Base-by-base conservation (phyloP, 352 stramenopile genomes). In the Pythium vanterpoolii region DNA sequence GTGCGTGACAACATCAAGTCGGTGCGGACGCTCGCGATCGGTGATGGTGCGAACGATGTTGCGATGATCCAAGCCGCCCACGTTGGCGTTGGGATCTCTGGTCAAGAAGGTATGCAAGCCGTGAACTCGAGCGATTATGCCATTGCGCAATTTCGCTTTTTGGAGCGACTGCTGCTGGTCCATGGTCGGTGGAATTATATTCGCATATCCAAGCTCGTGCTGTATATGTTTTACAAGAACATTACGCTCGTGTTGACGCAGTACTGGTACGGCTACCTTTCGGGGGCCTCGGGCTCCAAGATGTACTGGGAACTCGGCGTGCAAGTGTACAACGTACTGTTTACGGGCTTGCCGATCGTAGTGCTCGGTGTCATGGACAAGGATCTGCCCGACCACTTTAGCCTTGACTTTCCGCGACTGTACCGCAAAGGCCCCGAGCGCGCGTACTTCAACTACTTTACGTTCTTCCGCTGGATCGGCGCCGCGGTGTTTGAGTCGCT, bases 151-250 rank as follows among this genome's bases (percentile, higher is more conserved):
- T 98, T 98, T 77, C 85, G 86, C 0, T 98, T 97, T 67, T 62
- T 98, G 14, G 82, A 84, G 55, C 83, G 87, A 0, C 63, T 98
- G 40, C 62, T 98, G 33, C 77, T 98, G 34, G 89, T 98, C 18
- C 93, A 98, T 64, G 95, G 95, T 7, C 89, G 93, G 11, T 97
- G 87, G 86, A 96, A 97, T 65, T 98, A 98, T 67, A 70, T 96
- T 11, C 87, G 95, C 36, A 96, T 98, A 68, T 87, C 85, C 45
- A 97, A 96, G 64, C 69, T 97, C 5, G 95, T 98, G 36, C 57
- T 97, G 38, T 97, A 98, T 71, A 96, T 92, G 45, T 98, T 98
- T 67, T 98, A 98, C 89, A 98, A 97, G 72, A 98, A 98, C 67
- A 87, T 98, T 34, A 90, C 93, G 14, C 76, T 98, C 18, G 90